Percentiles rank a stretch among this genome's conserved stretches.
Evolutionary conservation across 2,329 filamentous ascomycete genomes (phyloP).

Genomic region (Thelonectria discophora): DNA sequence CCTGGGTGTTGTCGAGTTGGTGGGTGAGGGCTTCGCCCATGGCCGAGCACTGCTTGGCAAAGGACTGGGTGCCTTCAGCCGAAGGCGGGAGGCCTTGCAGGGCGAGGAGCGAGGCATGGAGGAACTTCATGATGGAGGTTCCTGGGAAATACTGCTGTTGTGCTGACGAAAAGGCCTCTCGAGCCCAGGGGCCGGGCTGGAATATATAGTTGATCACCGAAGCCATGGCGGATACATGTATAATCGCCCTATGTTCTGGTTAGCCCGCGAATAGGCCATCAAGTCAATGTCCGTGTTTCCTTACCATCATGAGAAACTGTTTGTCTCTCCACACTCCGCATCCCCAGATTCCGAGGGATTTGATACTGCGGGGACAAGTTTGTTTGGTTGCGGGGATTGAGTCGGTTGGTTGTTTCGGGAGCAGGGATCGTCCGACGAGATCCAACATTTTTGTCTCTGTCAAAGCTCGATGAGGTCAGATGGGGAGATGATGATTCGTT

Average conservation of each 20-base stretch:
- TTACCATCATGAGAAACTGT: not conserved
- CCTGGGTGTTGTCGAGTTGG: constrained; percentile 12
- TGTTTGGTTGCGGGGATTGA: not conserved
- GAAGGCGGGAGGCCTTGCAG: constrained; percentile 3
- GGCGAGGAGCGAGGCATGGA: not conserved
- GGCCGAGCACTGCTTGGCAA: constrained; percentile 13
- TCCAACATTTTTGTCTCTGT: not conserved
- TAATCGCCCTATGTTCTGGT: too few species aligned
- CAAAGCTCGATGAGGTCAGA: too few species aligned
- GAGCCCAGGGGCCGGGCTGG: too few species aligned
- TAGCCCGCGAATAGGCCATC: too few species aligned
- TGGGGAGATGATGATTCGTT: not conserved
- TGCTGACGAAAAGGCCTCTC: not conserved
- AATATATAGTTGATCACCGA: too few species aligned
- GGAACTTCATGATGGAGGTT: constrained; percentile 15
- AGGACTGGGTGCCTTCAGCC: constrained; percentile 7
- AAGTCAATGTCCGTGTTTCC: not conserved
- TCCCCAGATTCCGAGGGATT: not conserved
- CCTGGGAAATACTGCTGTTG: not conserved
- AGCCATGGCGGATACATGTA: too few species aligned
- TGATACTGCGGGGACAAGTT: not conserved
- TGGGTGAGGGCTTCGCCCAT: constrained; percentile 2
- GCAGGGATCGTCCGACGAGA: not conserved
- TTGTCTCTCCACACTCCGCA: not conserved
- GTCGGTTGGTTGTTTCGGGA: not conserved